phyloP scores from a whole-genome alignment of 2,329 filamentous ascomycete genomes.

The Pestalotiopsis sp. region DNA sequence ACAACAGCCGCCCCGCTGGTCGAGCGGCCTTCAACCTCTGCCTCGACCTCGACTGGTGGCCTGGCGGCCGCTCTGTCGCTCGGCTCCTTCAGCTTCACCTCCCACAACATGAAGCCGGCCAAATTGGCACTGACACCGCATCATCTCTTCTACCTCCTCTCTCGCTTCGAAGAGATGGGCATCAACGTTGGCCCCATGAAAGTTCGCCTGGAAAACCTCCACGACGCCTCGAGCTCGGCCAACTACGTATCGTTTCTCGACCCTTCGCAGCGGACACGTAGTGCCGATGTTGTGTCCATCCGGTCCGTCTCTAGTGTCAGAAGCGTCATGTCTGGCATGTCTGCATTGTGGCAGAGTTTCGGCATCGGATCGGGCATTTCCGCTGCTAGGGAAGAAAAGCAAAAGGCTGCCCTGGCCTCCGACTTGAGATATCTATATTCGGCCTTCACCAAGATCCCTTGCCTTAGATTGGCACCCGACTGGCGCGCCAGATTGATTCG shows the following conservation, averaged over 20 bases:
- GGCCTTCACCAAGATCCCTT: constrained; percentile 97
- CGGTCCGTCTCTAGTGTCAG: constrained; percentile 95
- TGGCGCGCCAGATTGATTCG: constrained; percentile 87
- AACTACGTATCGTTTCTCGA: constrained; percentile 97
- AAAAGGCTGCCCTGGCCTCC: constrained; percentile 80
- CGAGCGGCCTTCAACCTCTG: constrained; percentile 65
- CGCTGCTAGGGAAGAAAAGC: constrained; percentile 82
- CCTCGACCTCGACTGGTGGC: constrained; percentile 67
- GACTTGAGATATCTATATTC: constrained; percentile 97
- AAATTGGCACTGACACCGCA: constrained; percentile 93
- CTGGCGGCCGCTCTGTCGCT: constrained; percentile 87
- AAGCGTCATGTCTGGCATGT: constrained; percentile 97
- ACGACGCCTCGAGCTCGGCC: constrained; percentile 81
- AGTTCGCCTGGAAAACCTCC: constrained; percentile 90
- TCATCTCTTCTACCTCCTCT: constrained; percentile 94
- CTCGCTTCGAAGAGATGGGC: constrained; percentile 88
- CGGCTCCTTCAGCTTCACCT: constrained; percentile 81
- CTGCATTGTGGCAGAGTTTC: constrained; percentile 86
- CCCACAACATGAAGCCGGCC: constrained; percentile 82
- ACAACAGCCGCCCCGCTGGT: constrained; percentile 55
- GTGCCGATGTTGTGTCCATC: constrained; percentile 86
- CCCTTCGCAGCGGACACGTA: constrained; percentile 76
- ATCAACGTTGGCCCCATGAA: constrained; percentile 96
- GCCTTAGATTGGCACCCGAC: constrained; percentile 86
- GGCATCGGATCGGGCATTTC: constrained; percentile 80